phyloP scores from a whole-genome alignment of 148 eudicot species.

The Spergularia marina region DNA sequence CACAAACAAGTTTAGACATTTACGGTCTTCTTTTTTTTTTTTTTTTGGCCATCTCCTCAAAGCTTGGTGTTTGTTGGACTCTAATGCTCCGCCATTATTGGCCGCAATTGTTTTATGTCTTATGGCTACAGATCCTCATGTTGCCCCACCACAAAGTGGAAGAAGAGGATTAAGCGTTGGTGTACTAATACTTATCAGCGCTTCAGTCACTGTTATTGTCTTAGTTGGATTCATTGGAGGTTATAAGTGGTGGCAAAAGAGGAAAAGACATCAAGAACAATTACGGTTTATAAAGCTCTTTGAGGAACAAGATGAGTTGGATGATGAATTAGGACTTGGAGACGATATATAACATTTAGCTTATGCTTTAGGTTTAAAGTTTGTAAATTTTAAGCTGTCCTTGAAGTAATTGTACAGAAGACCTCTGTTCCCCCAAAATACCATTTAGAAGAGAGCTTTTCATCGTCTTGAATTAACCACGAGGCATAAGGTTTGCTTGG shows the following conservation, averaged over 20 bases:
- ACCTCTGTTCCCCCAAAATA: not conserved
- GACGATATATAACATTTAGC: conserved; percentile 22
- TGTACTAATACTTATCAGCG: conserved; percentile 39
- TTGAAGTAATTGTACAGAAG: conserved; percentile 13
- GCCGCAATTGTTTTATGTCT: not conserved
- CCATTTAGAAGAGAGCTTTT: too few species aligned
- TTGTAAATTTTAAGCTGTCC: not conserved
- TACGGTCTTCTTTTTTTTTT: not conserved
- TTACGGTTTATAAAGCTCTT: conserved; percentile 84
- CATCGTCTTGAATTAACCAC: too few species aligned
- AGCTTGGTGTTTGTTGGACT: not conserved
- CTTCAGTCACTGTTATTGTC: conserved; percentile 32
- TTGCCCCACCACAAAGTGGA: conserved; percentile 25
- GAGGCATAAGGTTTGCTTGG: too few species aligned
- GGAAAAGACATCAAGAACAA: conserved; percentile 71
- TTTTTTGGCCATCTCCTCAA: not conserved
- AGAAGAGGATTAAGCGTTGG: conserved; percentile 32
- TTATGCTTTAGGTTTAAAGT: not conserved
- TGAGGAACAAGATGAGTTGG: conserved; percentile 72
- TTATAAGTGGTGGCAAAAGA: conserved; percentile 64
- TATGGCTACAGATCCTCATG: conserved; percentile 39
- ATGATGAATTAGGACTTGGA: conserved; percentile 79
- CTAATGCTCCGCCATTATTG: not conserved
- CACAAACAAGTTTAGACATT: not conserved
- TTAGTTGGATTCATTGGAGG: conserved; percentile 42